Percentiles rank a stretch among this genome's conserved stretches.
These are phyloP conservation scores for Eucalyptus cloeziana DNA, from an alignment of 345 rosid genomes.

Conservation along the genomic window DNA sequence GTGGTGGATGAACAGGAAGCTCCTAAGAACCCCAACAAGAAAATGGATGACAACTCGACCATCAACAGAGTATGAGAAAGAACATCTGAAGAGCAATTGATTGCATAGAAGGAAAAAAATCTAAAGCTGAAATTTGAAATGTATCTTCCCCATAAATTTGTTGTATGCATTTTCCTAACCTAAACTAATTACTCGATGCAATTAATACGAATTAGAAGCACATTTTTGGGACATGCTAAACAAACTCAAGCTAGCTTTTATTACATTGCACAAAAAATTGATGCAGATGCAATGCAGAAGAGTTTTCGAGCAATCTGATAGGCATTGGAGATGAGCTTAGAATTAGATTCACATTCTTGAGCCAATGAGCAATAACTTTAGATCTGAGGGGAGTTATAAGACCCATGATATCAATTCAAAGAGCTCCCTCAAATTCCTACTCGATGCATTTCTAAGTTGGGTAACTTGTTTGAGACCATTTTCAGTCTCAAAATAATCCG, in stretches of 20 bases:
- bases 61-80: not conserved
- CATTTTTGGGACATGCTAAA: not conserved
- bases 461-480: not conserved
- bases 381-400: not conserved
- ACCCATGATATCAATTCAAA: not conserved
- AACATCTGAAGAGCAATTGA: not conserved
- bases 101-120: not conserved
- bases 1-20: not conserved
- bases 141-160: not conserved
- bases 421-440: not conserved
- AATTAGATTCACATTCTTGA: not conserved
- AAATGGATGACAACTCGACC: not conserved
- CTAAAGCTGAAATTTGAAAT: not conserved
- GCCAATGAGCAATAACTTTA: not conserved
- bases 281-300: not conserved
- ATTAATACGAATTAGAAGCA: not conserved
- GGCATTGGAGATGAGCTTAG: not conserved
- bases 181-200: not conserved
- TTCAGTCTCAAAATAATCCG: not conserved
- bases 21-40: not conserved
- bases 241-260: not conserved
- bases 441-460: not conserved
- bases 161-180: not conserved
- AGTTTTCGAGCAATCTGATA: not conserved
- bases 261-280: not conserved